Evolutionary conservation across 805 yeast genomes (phyloP).

Genomic region (Ogataea philodendri): DNA sequence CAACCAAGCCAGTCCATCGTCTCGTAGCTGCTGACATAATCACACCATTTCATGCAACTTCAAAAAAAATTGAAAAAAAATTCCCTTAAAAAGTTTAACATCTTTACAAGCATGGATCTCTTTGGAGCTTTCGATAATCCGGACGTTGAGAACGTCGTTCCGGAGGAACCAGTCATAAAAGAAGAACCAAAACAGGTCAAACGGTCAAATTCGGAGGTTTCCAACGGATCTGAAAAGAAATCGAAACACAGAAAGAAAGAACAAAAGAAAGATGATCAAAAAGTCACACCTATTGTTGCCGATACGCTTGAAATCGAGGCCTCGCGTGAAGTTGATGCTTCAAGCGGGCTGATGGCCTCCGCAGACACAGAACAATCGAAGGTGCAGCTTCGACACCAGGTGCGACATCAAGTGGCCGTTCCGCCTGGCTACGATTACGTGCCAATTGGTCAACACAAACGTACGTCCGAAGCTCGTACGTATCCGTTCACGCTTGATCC

Average conservation of each 20-base stretch:
- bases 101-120: slow-evolving; percentile 39
- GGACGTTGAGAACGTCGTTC: slow-evolving; percentile 31
- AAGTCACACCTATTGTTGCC: slow-evolving; percentile 68
- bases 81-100: not conserved
- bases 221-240: slow-evolving; percentile 25
- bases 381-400: slow-evolving; percentile 84
- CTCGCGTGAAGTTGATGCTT: slow-evolving; percentile 80
- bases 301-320: slow-evolving; percentile 89
- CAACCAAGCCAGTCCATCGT: too few species aligned
- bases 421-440: slow-evolving; percentile 88
- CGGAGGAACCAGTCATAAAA: slow-evolving; percentile 3
- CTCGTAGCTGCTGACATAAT: too few species aligned
- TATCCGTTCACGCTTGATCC: slow-evolving; percentile 95
- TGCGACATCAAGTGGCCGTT: slow-evolving; percentile 95
- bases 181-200: slow-evolving; percentile 16
- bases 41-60: not conserved
- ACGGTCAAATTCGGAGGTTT: slow-evolving; percentile 13
- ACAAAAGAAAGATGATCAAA: slow-evolving; percentile 20
- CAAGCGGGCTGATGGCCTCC: slow-evolving; percentile 59
- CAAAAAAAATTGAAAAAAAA: slow-evolving; percentile 3
- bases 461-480: slow-evolving; percentile 74
- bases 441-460: slow-evolving; percentile 86
- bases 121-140: slow-evolving; percentile 63
- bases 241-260: slow-evolving; percentile 33
- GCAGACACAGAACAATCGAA: slow-evolving; percentile 29